phyloP scores from a whole-genome alignment of 495 filamentous ascomycete species.

The Trichoderma orchidacearum region DNA sequence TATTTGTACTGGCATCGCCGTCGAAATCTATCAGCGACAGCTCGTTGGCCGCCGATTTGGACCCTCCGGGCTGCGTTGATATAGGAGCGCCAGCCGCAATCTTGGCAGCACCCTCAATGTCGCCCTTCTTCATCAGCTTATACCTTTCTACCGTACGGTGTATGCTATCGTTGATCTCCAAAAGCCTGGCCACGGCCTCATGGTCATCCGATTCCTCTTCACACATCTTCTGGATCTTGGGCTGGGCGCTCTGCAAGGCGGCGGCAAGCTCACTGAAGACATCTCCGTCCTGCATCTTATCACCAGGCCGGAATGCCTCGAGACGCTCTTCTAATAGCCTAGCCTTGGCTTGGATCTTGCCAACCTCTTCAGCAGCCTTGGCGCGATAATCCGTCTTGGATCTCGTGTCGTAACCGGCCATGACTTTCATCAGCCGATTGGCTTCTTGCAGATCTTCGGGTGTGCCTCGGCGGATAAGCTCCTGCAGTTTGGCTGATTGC shows the following conservation, averaged over 20 bases:
- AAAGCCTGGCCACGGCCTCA: conserved; percentile 85
- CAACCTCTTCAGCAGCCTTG: conserved; percentile 90
- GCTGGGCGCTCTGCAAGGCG: conserved; percentile 83
- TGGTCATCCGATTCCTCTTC: conserved; percentile 95
- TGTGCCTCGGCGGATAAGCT: conserved; percentile 82
- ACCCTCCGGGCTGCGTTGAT: conserved; percentile 22
- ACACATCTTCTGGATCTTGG: conserved; percentile 98
- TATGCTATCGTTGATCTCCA: conserved; percentile 98
- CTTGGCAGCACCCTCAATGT: conserved; percentile 72
- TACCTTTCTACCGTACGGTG: conserved; percentile 92
- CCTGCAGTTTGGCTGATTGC: conserved; percentile 92
- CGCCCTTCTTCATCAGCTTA: conserved; percentile 85
- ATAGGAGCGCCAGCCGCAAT: conserved; percentile 76
- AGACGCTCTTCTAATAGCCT: conserved; percentile 85
- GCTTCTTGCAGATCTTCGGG: conserved; percentile 92
- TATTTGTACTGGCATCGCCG: conserved; percentile 45
- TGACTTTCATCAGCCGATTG: conserved; percentile 94
- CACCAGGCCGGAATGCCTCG: conserved; percentile 68
- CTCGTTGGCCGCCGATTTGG: conserved; percentile 67
- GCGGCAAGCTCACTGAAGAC: conserved; percentile 94
- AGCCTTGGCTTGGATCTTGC: conserved; percentile 87
- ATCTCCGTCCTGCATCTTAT: conserved; percentile 75
- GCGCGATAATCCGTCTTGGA: conserved; percentile 96
- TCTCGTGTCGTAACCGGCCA: conserved; percentile 91
- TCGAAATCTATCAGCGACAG: conserved; percentile 89